These are phyloP conservation scores for Coleophoma eucalyptorum DNA, from an alignment of 2,329 filamentous ascomycete genomes.

Conservation along the genomic window DNA sequence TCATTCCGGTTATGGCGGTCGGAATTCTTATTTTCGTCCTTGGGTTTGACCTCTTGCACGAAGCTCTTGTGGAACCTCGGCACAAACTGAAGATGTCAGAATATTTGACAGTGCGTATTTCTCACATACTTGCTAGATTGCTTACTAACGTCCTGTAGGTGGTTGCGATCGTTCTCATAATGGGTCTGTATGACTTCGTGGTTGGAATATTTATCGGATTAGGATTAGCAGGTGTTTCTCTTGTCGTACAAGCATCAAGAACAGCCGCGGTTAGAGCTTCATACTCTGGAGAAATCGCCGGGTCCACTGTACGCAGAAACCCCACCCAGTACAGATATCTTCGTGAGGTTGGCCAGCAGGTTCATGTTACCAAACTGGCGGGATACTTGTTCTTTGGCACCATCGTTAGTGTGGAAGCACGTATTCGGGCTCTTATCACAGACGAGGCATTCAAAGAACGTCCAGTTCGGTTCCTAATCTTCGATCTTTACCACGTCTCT, in stretches of 20 bases:
- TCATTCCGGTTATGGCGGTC: constrained; percentile 95
- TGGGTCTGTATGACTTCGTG: constrained; percentile 97
- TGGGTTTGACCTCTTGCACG: constrained; percentile 85
- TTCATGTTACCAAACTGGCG: constrained; percentile 84
- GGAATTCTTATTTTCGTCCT: constrained; percentile 92
- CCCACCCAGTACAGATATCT: constrained; percentile 86
- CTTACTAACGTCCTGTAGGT: constrained; percentile 44
- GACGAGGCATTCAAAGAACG: constrained; percentile 73
- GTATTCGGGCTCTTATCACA: constrained; percentile 76
- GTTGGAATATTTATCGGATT: constrained; percentile 91
- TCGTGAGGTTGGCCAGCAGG: constrained; percentile 80
- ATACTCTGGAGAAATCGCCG: constrained; percentile 86
- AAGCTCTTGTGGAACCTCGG: constrained; percentile 84
- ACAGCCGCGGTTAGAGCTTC: constrained; percentile 84
- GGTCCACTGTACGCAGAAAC: constrained; percentile 89
- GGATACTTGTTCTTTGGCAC: constrained; percentile 99
- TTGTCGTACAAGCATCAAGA: constrained; percentile 86
- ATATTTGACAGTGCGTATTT: constrained; percentile 69
- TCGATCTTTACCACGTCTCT: constrained; percentile 86
- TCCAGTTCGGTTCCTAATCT: constrained; percentile 83
- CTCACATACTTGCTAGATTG: too few species aligned
- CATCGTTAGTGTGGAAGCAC: constrained; percentile 90
- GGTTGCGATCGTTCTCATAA: constrained; percentile 84
- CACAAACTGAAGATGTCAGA: constrained; percentile 84
- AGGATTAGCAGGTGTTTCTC: constrained; percentile 82